Conservation (phyloP, 2,329 filamentous ascomycete species). For the Neofusicoccum parvum region DNA sequence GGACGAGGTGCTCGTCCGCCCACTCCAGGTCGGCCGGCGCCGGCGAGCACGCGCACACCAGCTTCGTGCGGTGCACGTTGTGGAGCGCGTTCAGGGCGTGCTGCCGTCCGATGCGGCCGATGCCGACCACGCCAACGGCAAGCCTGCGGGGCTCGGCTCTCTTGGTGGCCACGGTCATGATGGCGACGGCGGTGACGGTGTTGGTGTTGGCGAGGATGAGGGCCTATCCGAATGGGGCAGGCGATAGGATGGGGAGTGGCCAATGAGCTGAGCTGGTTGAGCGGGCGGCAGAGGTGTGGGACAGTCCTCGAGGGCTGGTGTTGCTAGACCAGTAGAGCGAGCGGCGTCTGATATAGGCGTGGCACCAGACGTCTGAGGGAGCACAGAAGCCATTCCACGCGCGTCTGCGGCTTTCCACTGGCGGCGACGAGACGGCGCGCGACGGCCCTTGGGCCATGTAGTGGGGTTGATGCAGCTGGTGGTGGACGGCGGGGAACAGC, state of each 20-base stretch:
- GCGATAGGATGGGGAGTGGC: neutral
- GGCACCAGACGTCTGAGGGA: neutral
- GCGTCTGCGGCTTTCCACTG: neutral
- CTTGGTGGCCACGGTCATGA: neutral
- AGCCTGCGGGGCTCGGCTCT: conserved; percentile 26
- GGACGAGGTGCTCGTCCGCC: conserved; percentile 48
- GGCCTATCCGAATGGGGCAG: neutral
- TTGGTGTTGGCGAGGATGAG: no score
- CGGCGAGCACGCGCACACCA: conserved; percentile 54
- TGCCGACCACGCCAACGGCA: conserved; percentile 52
- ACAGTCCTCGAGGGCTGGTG: neutral
- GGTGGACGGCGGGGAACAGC: neutral
- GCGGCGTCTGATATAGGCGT: neutral
- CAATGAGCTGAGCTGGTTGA: neutral
- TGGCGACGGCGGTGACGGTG: neutral
- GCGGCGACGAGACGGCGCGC: neutral
- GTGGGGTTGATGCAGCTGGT: neutral
- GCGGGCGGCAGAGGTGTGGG: neutral
- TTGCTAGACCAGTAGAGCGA: neutral
- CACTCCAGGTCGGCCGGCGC: conserved; percentile 49
- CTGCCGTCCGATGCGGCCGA: conserved; percentile 57
- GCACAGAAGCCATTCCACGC: neutral
- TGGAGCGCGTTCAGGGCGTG: conserved; percentile 54
- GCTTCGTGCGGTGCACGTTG: conserved; percentile 49
- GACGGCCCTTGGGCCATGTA: conserved; percentile 7